Evolutionary conservation across 345 rosid genomes (phyloP), one percentile per base, ranked within the genome.

Genomic region (Combretum micranthum): DNA sequence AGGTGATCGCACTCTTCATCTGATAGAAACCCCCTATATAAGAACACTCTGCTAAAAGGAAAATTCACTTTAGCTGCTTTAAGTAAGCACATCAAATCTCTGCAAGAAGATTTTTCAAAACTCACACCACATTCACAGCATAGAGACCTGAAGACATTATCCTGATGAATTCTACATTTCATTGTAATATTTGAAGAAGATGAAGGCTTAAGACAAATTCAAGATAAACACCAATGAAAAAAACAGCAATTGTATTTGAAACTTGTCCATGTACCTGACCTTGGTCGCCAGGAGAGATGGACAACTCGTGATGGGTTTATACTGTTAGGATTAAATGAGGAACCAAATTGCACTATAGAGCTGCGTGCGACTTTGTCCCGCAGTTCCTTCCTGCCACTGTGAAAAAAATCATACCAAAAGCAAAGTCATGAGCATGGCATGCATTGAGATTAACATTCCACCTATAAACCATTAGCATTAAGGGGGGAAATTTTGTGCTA

Each of bases 201-300:
- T 42, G 12, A 23, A 0, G 5, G 26, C 43, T 42, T 42, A 42
- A 44, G 14, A 42, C 15, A 55, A 44, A 45, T 42, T 39, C n/a
- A 49, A 50, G 43, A 22, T 49, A 60, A 23, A 23, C 44, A 3
- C 2, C 32, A 47, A 52, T 37, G 54, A 69, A 50, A 20, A 42
- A 48, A 13, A 47, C 50, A 18, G 37, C 37, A 22, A 6, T 22
- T 17, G 56, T n/a, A 21, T 44, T 42, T 19, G 39, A 47, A 32
- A 49, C 61, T 60, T 42, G 55, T 59, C 54, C 50, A 74, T 67
- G 72, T 81, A 92, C 93, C 91, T 84, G 91, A 88, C 98, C 98
- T 92, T 80, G 96, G 98, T 69, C 49, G 83, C 96, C 98, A 88
- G 52, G 87, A 86, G 64, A 88, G 80, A 23, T 76, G 87, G 57